phyloP scores from a whole-genome alignment of 306 rosid species.

The Malus fusca region DNA sequence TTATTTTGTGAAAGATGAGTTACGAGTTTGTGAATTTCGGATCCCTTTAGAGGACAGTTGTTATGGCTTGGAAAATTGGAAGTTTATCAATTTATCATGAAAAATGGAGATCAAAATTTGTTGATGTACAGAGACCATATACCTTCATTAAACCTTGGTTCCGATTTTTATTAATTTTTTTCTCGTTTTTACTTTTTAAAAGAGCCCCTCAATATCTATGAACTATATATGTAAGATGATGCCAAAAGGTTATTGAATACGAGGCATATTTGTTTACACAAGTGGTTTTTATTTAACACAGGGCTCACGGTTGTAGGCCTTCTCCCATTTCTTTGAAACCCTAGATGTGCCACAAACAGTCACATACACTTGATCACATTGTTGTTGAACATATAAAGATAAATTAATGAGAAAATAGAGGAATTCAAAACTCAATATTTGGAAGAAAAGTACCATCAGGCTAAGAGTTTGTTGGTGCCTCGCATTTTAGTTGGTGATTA shows the following conservation, averaged over 20 bases:
- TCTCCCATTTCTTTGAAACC: neutral
- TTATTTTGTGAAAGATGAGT: slow-evolving; percentile 44
- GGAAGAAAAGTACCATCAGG: too few species aligned
- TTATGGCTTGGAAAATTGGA: too few species aligned
- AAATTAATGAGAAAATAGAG: neutral
- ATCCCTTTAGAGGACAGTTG: neutral
- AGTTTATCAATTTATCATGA: neutral
- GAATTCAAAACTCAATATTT: neutral
- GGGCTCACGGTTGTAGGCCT: neutral
- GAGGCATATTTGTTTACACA: neutral
- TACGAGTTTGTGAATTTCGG: neutral
- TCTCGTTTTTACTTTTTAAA: neutral
- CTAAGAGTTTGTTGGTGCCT: too few species aligned
- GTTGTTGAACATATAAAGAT: neutral
- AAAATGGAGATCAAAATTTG: neutral
- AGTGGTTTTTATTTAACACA: neutral
- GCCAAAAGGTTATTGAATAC: neutral
- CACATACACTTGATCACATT: neutral
- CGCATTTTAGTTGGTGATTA: too few species aligned
- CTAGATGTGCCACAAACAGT: too few species aligned
- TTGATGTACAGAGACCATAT: neutral
- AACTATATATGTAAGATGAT: neutral
- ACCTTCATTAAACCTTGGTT: neutral
- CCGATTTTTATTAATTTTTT: neutral
- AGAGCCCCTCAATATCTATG: neutral